Base-by-base conservation (phyloP, 2,329 filamentous ascomycete genomes). In the Cladophialophora chaetospira region DNA sequence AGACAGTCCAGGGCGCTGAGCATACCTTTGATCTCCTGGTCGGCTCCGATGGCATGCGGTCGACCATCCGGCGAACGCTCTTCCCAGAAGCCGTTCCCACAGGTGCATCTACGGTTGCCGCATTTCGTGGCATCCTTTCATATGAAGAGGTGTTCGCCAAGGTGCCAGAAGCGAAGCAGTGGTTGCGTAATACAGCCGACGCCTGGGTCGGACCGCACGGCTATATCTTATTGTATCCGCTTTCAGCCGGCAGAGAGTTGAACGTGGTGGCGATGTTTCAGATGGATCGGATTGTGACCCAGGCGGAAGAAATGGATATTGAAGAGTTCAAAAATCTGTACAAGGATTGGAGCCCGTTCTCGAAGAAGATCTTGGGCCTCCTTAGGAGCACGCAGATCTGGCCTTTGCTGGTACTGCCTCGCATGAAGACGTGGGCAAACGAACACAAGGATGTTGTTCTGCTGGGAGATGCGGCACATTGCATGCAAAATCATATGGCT, bases 51-150 rank as follows among this genome's bases (percentile, higher is more conserved):
- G 75, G 75, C 15, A 63, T 78, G 44, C 73, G 72, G 48, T 73
- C 69, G 23, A 65, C 73, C 19, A 67, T 75, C 5, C 67, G 77
- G 29, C 67, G 67, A 31, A 67, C 67, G 0, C 63, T 80, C 26
- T 71, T 78, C 54, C 75, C 75, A 3, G 61, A 71, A n/a, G 73
- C 77, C 3, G 69, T 70, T 29, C 75, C 76, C 2, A 63, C 67
- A 44, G 68, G 70, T 38, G 68, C 73, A 8, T 72, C 75, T 2
- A 73, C 67, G 19, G 76, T 78, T 54, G 73, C 71, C 40, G 77
- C 78, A 2, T 80, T 78, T 60, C 70, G 77, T 40, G 72, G 77
- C 4, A 68, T 79, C 8, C 69, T 79, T 5, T 74, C 75, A 0
- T 77, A 74, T 49, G 70, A 74, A 9, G 66, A 75, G 42, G 71